Evolutionary conservation across 2,329 filamentous ascomycete genomes (phyloP).

Genomic region (Pseudocercospora vitis): DNA sequence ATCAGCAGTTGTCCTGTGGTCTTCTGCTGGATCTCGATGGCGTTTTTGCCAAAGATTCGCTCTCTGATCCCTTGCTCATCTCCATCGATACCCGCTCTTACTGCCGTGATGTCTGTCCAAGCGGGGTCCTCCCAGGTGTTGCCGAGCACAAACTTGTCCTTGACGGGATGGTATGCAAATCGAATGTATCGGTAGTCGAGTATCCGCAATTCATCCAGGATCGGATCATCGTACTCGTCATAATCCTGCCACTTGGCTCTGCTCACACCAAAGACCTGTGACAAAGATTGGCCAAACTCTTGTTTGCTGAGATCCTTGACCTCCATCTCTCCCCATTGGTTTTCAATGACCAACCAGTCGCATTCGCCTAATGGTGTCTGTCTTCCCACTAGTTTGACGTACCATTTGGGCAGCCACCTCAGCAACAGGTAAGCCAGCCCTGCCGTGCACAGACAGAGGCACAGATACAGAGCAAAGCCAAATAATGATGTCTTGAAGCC

Average conservation of each 20-base stretch:
- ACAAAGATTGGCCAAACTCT: slow-evolving; percentile 62
- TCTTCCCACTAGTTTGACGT: slow-evolving; percentile 71
- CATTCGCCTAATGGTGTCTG: slow-evolving; percentile 69
- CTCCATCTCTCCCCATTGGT: slow-evolving; percentile 92
- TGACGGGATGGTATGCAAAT: slow-evolving; percentile 84
- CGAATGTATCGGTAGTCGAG: slow-evolving; percentile 93
- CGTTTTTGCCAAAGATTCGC: slow-evolving; percentile 82
- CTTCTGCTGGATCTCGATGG: slow-evolving; percentile 93
- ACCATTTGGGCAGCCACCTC: slow-evolving; percentile 87
- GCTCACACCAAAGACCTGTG: slow-evolving; percentile 66
- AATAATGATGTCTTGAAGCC: slow-evolving; percentile 77
- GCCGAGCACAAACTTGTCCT: slow-evolving; percentile 83
- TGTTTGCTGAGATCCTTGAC: slow-evolving; percentile 67
- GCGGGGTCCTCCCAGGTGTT: slow-evolving; percentile 91
- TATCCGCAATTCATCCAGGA: slow-evolving; percentile 71
- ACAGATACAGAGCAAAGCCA: slow-evolving; percentile 68
- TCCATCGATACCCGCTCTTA: slow-evolving; percentile 78
- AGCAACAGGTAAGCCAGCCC: slow-evolving; percentile 83
- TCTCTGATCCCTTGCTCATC: slow-evolving; percentile 84
- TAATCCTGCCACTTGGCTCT: slow-evolving; percentile 66
- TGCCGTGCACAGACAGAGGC: slow-evolving; percentile 68
- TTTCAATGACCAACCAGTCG: slow-evolving; percentile 92
- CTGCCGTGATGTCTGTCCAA: slow-evolving; percentile 75
- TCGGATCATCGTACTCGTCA: slow-evolving; percentile 71
- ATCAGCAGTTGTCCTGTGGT: slow-evolving; percentile 76